These are phyloP conservation scores for Suillus plorans DNA, from an alignment of 768 basidiomycete species.

Conservation along the genomic window DNA sequence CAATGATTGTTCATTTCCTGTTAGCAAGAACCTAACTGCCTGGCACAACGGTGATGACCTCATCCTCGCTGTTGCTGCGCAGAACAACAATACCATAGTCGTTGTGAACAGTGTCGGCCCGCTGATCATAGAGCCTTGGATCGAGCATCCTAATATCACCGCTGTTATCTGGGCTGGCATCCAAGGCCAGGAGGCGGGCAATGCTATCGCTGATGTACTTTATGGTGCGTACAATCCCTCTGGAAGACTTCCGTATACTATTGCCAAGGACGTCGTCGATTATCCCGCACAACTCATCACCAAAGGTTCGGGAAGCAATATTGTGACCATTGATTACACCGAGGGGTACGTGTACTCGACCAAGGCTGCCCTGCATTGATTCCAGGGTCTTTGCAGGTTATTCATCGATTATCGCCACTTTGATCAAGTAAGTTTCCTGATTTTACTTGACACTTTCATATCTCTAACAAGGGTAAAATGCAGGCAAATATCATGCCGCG, in stretches of 20 bases:
- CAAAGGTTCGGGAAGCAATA: constrained; percentile 30
- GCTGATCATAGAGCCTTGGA: constrained; percentile 63
- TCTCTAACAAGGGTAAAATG: constrained; percentile 21
- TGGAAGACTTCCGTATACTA: constrained; percentile 72
- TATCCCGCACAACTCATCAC: constrained; percentile 53
- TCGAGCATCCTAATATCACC: constrained; percentile 70
- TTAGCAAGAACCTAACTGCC: constrained; percentile 64
- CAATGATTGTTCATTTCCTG: neutral
- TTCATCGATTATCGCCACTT: constrained; percentile 68
- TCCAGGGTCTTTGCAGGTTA: constrained; percentile 32
- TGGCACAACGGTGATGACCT: constrained; percentile 75
- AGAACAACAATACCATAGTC: constrained; percentile 43
- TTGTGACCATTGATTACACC: constrained; percentile 44
- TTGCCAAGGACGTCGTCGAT: constrained; percentile 58
- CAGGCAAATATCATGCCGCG: constrained; percentile 66
- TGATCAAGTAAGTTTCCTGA: constrained; percentile 49
- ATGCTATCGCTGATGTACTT: constrained; percentile 65
- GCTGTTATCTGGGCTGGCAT: constrained; percentile 73
- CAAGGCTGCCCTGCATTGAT: constrained; percentile 3
- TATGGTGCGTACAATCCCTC: constrained; percentile 71
- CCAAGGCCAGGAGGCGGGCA: constrained; percentile 68
- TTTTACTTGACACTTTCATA: neutral
- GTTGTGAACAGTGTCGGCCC: constrained; percentile 51
- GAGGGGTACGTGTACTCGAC: constrained; percentile 42
- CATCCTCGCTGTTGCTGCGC: constrained; percentile 63